Base-by-base conservation (phyloP, 225 moss, liverwort and hornwort genomes). In the Rhytidiadelphus loreus region DNA sequence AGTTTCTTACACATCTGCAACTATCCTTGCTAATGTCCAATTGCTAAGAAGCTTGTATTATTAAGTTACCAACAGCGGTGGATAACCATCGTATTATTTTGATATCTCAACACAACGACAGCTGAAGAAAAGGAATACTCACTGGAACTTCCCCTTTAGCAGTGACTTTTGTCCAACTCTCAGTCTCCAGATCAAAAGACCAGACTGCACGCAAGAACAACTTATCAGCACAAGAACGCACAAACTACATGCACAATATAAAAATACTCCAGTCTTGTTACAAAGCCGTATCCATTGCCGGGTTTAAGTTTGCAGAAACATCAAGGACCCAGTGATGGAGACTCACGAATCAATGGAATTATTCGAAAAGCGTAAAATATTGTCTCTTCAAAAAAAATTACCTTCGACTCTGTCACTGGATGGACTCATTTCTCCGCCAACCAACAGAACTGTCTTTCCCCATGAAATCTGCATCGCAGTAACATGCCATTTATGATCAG, bases 111-210 rank as follows among this genome's bases (percentile, higher is more conserved):
- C 20, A 62, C 25, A 83, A 65, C 72, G 26, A 73, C 56, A 77
- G 16, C 79, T 84, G 18, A 87, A 85, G 78, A 37, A 71, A 69
- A 71, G 39, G 12, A 16, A 75, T 86, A 92, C 93, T 80, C 86
- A 99, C 99, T 55, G 99, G 99, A 88, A 99, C 89, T 86, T 99
- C 97, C 76, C 99, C 99, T 90, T 97, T 99, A 0, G 99, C 96
- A 58, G 95, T 91, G 60, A 99, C 94, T 83, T 90, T 94, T 23
- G 95, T 99, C 99, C 99, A 99, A 81, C 94, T 94, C 88, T 96
- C 96, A 66, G 95, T 93, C 91, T 99, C 97, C 73, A 97, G 87
- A 92, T 99, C 99, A 87, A 99, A 99, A 57, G 99, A 99, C 99
- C 99, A 99, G 30, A 97, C 99, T 99, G 96, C 84, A 82, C 20